These are phyloP conservation scores for Cotoneaster glaucophyllus DNA, from an alignment of 306 rosid species.

Conservation along the genomic window DNA sequence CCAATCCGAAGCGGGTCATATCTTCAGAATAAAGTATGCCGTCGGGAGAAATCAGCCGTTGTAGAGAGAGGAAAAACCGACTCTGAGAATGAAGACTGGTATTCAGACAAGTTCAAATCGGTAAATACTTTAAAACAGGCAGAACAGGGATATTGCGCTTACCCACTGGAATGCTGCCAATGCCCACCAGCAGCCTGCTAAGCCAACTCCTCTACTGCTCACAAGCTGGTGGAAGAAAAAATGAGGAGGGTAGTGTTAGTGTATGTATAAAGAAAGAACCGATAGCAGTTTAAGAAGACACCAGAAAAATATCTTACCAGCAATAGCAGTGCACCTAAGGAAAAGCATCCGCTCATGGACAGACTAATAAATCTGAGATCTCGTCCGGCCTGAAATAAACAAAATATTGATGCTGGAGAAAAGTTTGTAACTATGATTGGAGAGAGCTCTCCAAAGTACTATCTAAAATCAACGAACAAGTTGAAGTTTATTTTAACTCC, in stretches of 20 bases:
- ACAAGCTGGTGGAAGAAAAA: conserved; percentile 40
- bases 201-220: conserved; percentile 58
- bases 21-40: conserved; percentile 53
- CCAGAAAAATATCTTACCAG: conserved; percentile 35
- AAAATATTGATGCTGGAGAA: background rate
- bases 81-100: conserved; percentile 1
- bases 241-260: background rate
- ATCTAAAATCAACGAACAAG: background rate
- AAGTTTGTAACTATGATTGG: background rate
- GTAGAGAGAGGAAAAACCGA: conserved; percentile 43
- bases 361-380: conserved; percentile 70
- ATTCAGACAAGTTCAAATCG: background rate
- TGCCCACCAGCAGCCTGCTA: conserved; percentile 71
- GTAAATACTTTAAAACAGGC: background rate
- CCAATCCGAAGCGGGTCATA: conserved; percentile 18
- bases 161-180: conserved; percentile 87
- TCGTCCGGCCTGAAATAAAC: conserved; percentile 70
- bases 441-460: background rate
- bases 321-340: conserved; percentile 44
- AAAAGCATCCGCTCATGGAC: conserved; percentile 75
- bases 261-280: conserved; percentile 11
- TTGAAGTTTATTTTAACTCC: background rate
- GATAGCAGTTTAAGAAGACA: conserved; percentile 4
- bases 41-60: conserved; percentile 51
- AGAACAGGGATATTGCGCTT: conserved; percentile 23